phyloP scores from a whole-genome alignment of 176 grass and related monocot genomes.

The Oryza meyeriana region DNA sequence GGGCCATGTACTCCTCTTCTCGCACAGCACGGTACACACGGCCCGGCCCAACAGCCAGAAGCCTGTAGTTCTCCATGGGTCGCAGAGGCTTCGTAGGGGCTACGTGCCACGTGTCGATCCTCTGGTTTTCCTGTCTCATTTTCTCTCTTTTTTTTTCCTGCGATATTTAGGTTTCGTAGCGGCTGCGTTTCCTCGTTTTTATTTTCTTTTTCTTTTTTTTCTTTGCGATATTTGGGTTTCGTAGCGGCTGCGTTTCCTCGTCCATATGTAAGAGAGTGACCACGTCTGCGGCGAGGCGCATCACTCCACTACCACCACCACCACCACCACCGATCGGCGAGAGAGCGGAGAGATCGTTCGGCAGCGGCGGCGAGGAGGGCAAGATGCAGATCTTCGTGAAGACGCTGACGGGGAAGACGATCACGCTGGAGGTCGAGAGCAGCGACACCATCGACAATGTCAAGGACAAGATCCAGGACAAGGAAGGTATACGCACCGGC shows the following conservation, averaged over 20 bases:
- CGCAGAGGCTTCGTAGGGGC: no score
- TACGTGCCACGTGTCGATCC: background rate
- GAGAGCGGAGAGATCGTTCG: background rate
- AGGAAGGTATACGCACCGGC: conserved; percentile 55
- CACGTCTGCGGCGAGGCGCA: background rate
- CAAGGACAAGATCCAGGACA: conserved; percentile 99
- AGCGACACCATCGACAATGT: conserved; percentile 97
- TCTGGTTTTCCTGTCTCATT: background rate
- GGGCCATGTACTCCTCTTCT: no score
- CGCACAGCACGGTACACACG: background rate
- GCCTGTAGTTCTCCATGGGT: no score
- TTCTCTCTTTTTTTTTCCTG: background rate
- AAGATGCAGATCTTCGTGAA: conserved; percentile 99
- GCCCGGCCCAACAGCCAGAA: background rate
- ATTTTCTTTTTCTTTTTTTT: background rate
- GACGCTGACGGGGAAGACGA: conserved; percentile 89
- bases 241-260: background rate
- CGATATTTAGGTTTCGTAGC: background rate
- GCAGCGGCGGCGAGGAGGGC: background rate
- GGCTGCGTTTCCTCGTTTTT: background rate
- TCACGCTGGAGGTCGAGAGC: conserved; percentile 98
- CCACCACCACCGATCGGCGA: background rate
- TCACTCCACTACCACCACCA: background rate
- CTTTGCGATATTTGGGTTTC: background rate
- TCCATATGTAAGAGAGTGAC: background rate